Base-by-base conservation (phyloP, 1,139 yeast genomes). In the Kodamaea sp. region DNA sequence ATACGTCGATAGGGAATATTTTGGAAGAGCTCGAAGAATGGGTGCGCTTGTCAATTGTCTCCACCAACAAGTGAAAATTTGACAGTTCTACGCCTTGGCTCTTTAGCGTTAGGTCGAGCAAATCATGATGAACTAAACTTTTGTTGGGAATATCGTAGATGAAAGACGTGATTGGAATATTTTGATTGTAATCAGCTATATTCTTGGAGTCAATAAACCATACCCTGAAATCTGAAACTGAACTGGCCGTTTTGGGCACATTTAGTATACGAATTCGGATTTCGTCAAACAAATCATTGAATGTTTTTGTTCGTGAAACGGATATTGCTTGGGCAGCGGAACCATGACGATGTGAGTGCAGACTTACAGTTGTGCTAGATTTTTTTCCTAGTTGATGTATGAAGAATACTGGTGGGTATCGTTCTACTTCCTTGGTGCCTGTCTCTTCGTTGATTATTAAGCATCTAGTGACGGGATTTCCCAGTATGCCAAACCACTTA, bases 401-500 rank as follows among this genome's bases (percentile, higher is more conserved):
- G 12, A 63, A 51, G 39, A 81, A 76, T 13, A 57, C 53, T 1
- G 80, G 73, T 19, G 80, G 81, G 37, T 63, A 63, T 32, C 72
- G 63, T 48, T 83, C 89, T 20, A 83, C 66, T 12, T 61, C 63
- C 23, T 65, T 53, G 8, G 55, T 45, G 0, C 73, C 75, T 7
- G 65, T 59, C 10, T 57, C 55, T 5, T 55, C 53, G 41, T 71
- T 69, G 13, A 53, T 41, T 5, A 78, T 52, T 4, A 78, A 50
- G 20, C 61, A 61, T 21, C 89, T 69, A 4, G 63, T 50, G 1
- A 80, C 66, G 0, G 83, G 77, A 6, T 51, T 51, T 0, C 71
- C 70, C 3, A 57, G 46, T 11, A 73, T 32, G 0, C 83, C 85
- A 53, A 80, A 80, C 82, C 83, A 77, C 18, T 66, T 62, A 1